These are phyloP conservation scores for Patellifolia procumbens DNA, from an alignment of 179 eudicot genomes.

Conservation along the genomic window DNA sequence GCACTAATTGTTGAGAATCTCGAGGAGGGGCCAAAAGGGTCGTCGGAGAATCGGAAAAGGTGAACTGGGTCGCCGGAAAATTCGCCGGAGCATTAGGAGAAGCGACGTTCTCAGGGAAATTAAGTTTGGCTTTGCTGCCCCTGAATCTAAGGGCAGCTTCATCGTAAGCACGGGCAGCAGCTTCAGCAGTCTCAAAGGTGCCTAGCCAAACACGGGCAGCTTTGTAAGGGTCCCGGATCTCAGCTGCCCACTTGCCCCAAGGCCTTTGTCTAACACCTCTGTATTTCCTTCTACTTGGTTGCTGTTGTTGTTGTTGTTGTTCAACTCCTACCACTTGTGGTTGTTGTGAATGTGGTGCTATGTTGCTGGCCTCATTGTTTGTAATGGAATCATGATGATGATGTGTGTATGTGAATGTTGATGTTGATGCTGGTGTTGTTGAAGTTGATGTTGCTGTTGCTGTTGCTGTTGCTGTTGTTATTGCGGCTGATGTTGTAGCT, in stretches of 20 bases:
- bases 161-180: constrained; percentile 72
- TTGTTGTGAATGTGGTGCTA: constrained; percentile 16
- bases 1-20: not conserved
- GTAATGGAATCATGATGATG: constrained; percentile 15
- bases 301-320: too few species aligned
- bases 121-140: constrained; percentile 80
- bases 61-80: constrained; percentile 26
- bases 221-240: constrained; percentile 66
- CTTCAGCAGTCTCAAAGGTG: constrained; percentile 69
- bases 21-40: constrained; percentile 24
- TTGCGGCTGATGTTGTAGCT: constrained; percentile 1
- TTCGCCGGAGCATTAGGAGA: constrained; percentile 14
- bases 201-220: constrained; percentile 82
- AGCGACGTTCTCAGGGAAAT: constrained; percentile 66
- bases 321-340: constrained; percentile 10
- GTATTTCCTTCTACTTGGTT: constrained; percentile 47
- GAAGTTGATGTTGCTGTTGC: not conserved
- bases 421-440: not conserved
- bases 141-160: constrained; percentile 66
- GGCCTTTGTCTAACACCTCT: constrained; percentile 80
- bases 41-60: constrained; percentile 24
- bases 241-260: constrained; percentile 89
- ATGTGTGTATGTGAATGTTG: constrained; percentile 19
- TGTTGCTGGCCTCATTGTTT: constrained; percentile 10
- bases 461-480: not conserved